Conservation (phyloP, 805 yeast genomes). For the Suhomyces tanzawaensis region DNA sequence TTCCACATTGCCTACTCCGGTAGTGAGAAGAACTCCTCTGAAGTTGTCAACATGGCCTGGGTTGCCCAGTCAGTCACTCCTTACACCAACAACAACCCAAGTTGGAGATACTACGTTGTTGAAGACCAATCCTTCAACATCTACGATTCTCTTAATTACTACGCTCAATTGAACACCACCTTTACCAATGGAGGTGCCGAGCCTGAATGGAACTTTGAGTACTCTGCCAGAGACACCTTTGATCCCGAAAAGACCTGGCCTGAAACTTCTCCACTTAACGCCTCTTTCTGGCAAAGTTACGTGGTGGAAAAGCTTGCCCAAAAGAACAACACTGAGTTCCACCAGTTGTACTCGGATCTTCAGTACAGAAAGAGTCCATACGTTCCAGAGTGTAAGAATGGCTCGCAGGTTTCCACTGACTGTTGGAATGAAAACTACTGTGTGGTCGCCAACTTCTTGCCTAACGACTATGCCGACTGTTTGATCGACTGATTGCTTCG, state of each 20-base stretch:
- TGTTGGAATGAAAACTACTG: slow-evolving; percentile 38
- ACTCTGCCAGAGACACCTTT: slow-evolving; percentile 61
- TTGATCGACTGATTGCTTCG: no score
- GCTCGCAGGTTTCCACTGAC: slow-evolving; percentile 10
- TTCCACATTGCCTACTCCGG: slow-evolving; percentile 57
- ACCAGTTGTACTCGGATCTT: slow-evolving; percentile 49
- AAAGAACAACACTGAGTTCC: slow-evolving; percentile 35
- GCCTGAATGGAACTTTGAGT: slow-evolving; percentile 62
- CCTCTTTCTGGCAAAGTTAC: slow-evolving; percentile 59
- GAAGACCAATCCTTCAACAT: slow-evolving; percentile 59
- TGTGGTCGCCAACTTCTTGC: slow-evolving; percentile 34
- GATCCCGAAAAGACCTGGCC: slow-evolving; percentile 58
- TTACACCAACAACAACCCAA: slow-evolving; percentile 56
- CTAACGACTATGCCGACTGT: no score
- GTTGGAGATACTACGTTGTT: slow-evolving; percentile 71
- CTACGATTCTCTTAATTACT: slow-evolving; percentile 58
- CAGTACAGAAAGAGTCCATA: slow-evolving; percentile 57
- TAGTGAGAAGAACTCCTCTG: slow-evolving; percentile 29
- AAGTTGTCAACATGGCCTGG: slow-evolving; percentile 56
- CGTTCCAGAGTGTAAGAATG: slow-evolving; percentile 45
- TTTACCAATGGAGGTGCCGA: slow-evolving; percentile 52
- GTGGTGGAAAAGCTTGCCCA: slow-evolving; percentile 47
- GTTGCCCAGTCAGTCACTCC: slow-evolving; percentile 68
- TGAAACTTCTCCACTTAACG: slow-evolving; percentile 55
- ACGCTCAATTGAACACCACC: slow-evolving; percentile 58